These are phyloP conservation scores for Neonectria coccinea DNA, from an alignment of 2,329 filamentous ascomycete genomes.

Conservation along the genomic window DNA sequence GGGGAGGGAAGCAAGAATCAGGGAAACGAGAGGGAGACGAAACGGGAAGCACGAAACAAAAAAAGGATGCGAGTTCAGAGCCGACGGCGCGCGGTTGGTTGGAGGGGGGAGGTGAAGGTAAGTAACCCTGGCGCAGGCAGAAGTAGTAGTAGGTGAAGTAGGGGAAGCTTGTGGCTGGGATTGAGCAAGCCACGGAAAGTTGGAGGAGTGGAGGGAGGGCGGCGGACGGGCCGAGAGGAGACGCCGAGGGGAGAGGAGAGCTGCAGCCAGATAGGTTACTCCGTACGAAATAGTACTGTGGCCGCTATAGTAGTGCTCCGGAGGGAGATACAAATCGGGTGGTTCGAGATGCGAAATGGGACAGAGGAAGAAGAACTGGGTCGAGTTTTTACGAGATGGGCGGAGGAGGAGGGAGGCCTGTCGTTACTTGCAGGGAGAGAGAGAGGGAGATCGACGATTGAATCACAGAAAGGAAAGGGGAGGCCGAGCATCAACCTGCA, in stretches of 20 bases:
- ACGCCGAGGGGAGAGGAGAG: not conserved
- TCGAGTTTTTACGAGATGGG: conserved; percentile 4
- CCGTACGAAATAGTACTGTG: not conserved
- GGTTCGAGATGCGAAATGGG: conserved; percentile 7
- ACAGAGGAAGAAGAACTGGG: not conserved
- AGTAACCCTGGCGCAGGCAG: not conserved
- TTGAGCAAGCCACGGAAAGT: conserved; percentile 21
- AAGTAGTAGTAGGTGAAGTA: conserved; percentile 3
- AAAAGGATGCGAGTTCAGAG: conserved; percentile 31
- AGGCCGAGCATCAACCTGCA: not conserved
- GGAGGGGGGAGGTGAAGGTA: conserved; percentile 24
- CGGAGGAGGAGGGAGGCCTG: not conserved
- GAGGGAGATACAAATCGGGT: conserved; percentile 7
- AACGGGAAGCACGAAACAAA: conserved; percentile 26
- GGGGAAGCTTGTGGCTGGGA: conserved; percentile 26
- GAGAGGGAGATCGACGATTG: not conserved
- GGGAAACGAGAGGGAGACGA: conserved; percentile 35
- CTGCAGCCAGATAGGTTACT: not conserved
- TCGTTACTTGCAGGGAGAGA: not conserved
- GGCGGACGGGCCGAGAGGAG: conserved; percentile 24
- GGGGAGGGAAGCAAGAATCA: conserved; percentile 25
- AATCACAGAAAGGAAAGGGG: not conserved
- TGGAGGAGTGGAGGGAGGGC: conserved; percentile 20
- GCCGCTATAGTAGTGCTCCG: not conserved
- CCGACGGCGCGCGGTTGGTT: conserved; percentile 31